Percentiles rank a stretch among this genome's conserved stretches.
These are phyloP conservation scores for Acanthochlamys bracteata DNA, from an alignment of 106 monocot genomes.

Conservation along the genomic window DNA sequence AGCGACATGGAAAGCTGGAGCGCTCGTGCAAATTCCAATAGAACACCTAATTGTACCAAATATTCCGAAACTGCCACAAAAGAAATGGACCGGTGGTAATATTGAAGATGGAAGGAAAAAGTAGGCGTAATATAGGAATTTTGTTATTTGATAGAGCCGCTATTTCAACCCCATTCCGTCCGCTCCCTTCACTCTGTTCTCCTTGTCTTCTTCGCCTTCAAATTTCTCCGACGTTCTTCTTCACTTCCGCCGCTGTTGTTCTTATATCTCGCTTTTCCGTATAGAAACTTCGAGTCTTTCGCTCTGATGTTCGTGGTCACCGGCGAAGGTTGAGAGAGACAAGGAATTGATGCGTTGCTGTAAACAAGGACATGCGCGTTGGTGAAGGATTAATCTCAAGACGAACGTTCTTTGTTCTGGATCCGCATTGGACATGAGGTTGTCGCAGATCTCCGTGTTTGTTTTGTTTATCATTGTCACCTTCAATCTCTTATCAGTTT, in stretches of 20 bases:
- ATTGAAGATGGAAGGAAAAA: not conserved
- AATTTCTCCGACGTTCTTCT: not conserved
- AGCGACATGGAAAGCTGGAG: too few relatives aligned
- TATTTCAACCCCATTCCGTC: not conserved
- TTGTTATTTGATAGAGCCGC: not conserved
- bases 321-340: not conserved
- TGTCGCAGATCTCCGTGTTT: not conserved
- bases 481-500: not conserved
- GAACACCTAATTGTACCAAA: too few relatives aligned
- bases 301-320: not conserved
- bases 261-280: not conserved
- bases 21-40: too few relatives aligned
- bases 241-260: not conserved
- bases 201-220: not conserved
- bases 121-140: not conserved
- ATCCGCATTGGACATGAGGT: constrained; percentile 7
- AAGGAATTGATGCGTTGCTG: not conserved
- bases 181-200: too few relatives aligned
- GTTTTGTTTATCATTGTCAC: not conserved
- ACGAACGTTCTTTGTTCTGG: not conserved
- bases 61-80: not conserved
- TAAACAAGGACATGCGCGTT: not conserved
- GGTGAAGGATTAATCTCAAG: not conserved
- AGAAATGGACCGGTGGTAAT: not conserved
- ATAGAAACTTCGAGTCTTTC: not conserved